Evolutionary conservation across 371 early-diverging fungal genomes (phyloP), one percentile per base, ranked within the genome.

Genomic region (Syncephalastrum sp.): DNA sequence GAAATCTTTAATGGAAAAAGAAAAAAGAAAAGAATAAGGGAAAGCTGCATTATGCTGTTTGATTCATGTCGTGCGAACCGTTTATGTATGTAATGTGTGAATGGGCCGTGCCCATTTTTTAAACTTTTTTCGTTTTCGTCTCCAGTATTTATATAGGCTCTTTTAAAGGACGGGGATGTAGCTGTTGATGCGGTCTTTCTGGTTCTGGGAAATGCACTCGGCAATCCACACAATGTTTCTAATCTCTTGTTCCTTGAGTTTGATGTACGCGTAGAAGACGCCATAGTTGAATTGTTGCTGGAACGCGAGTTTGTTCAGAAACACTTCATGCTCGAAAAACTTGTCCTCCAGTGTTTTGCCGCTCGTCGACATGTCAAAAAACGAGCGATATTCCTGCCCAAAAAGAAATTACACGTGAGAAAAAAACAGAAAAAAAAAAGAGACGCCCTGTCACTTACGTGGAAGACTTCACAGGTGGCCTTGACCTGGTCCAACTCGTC

Each of bases 201-300:
- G 95, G 57, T 94, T 90, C 79, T 98, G 99, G 33, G 94, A 85
- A 68, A 99, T 96, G 76, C 99, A 99, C 78, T 99, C 99, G 25
- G 97, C 92, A 60, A 99, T 96, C 98, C 99, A 99, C 50, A 98
- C 91, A 69, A 99, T 93, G 78, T 98, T 99, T 59, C 98, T 86
- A 53, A 99, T 92, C 79, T 99, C 99, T 69, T 99, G 98, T 70
- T 99, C 99, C 85, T 97, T 98, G 54, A 99, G 82, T 73, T 93
- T 94, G 54, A 99, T 79, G 84, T 91, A 99, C 15, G 96, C 81
- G 74, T 95, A 99, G 62, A 97, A 99, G n/a, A 94, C 84, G 45
- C 93, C 96, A 70, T 84, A 97, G 69, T 96, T 94, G 81, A 96
- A 98, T 74, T 99, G 98, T 72, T 94, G 95, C 65, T 90, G 84